Percentiles rank a stretch among this genome's conserved stretches.
Conservation (phyloP, 768 basidiomycete species). For the Coprinopsis marcescibilis region DNA sequence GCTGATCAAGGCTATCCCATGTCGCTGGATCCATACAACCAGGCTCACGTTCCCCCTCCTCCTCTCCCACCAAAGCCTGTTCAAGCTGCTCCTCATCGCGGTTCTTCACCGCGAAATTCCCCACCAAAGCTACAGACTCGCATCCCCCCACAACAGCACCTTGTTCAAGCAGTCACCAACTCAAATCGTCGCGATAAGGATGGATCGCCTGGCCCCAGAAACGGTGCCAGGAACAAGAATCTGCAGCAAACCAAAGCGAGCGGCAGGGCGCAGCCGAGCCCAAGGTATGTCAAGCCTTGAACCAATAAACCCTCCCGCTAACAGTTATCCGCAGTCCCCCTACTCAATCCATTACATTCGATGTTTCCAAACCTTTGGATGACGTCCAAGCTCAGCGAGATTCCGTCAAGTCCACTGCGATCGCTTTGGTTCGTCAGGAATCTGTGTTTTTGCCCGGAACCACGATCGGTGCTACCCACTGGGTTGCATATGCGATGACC, state of each 20-base stretch:
- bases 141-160: conserved; percentile 42
- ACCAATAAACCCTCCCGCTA: conserved; percentile 5
- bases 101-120: conserved; percentile 55
- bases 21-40: conserved; percentile 40
- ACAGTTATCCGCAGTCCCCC: conserved; percentile 38
- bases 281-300: conserved; percentile 37
- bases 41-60: conserved; percentile 46
- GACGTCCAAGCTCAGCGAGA: conserved; percentile 74
- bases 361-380: conserved; percentile 66
- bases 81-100: conserved; percentile 27
- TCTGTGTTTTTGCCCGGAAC: conserved; percentile 78
- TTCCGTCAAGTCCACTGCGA: conserved; percentile 82
- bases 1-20: conserved; percentile 25
- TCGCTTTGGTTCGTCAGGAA: conserved; percentile 84
- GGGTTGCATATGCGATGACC: conserved; percentile 93
- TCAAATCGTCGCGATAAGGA: conserved; percentile 62
- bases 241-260: conserved; percentile 35
- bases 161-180: conserved; percentile 46
- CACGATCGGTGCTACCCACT: conserved; percentile 86
- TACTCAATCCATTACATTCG: conserved; percentile 65
- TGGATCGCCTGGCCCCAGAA: conserved; percentile 46
- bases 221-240: conserved; percentile 30
- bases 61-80: conserved; percentile 58
- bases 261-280: conserved; percentile 48
- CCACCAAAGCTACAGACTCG: conserved; percentile 54